Percentiles rank a stretch among this genome's conserved stretches.
These are phyloP conservation scores for Metschnikowia dekortorum DNA, from an alignment of 805 yeast genomes.

Conservation along the genomic window DNA sequence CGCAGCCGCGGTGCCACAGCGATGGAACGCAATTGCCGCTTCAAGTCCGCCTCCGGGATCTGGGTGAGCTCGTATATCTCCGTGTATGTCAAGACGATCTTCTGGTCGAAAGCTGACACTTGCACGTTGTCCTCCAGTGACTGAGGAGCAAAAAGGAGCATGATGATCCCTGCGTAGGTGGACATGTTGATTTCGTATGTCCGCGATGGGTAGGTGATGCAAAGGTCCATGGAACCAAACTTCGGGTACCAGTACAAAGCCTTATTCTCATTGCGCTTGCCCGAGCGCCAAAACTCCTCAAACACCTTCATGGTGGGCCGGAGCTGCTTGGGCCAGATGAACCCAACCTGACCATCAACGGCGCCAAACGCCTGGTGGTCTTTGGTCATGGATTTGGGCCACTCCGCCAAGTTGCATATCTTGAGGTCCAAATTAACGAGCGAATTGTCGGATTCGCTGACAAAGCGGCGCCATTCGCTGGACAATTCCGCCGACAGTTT, in stretches of 20 bases:
- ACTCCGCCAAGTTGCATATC: slow-evolving; percentile 40
- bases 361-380: slow-evolving; percentile 33
- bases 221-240: slow-evolving; percentile 77
- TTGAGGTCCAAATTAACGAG: slow-evolving; percentile 36
- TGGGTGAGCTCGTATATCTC: slow-evolving; percentile 64
- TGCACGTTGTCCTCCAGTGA: slow-evolving; percentile 27
- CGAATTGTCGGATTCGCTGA: slow-evolving; percentile 8
- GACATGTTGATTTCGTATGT: slow-evolving; percentile 80
- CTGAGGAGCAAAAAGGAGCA: slow-evolving; percentile 60
- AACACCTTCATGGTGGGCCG: slow-evolving; percentile 34
- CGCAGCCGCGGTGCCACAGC: slow-evolving; percentile 80
- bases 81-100: slow-evolving; percentile 49
- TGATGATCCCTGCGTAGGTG: slow-evolving; percentile 71
- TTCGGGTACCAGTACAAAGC: slow-evolving; percentile 70
- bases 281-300: slow-evolving; percentile 39
- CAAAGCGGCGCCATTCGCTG: slow-evolving; percentile 32
- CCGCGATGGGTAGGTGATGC: slow-evolving; percentile 61
- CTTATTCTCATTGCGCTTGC: slow-evolving; percentile 38
- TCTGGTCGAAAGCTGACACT: slow-evolving; percentile 46
- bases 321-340: slow-evolving; percentile 39
- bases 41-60: slow-evolving; percentile 69
- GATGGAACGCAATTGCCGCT: slow-evolving; percentile 75
- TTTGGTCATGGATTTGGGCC: slow-evolving; percentile 45
- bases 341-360: slow-evolving; percentile 17
- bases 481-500: slow-evolving; percentile 41